Evolutionary conservation across 768 basidiomycete genomes (phyloP), one percentile per base, ranked within the genome.

Genomic region (Obba rivulosa): DNA sequence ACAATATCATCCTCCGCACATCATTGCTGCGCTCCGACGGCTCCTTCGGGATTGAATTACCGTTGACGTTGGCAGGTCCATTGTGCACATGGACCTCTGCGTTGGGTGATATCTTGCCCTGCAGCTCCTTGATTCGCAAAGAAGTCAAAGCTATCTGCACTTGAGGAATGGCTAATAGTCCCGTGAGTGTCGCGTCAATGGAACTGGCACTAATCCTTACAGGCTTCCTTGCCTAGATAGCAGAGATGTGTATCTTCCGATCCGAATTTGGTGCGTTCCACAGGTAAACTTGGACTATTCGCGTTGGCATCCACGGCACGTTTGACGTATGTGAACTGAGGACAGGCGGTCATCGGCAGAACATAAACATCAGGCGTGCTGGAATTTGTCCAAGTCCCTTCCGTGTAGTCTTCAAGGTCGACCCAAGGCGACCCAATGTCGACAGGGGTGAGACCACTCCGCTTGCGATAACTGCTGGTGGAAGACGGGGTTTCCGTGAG

Each of bases 221-320:
- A 79, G 16, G 78, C 74, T 65, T 85, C 80, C 56, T 79, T 76
- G 11, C 87, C 86, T 23, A 93, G 75, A 37, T 87, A 70, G 63
- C 92, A 97, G 0, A 74, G 71, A 62, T 98, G 94, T 2, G 90
- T 85, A 37, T 79, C 68, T 64, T 98, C 94, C 25, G 76, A 69
- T 1, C 93, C 94, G 61, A 98, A 98, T 66, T 93, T 95, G 57
- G 77, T 85, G 34, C 66, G 66, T 50, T 75, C 73, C 3, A 66
- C 62, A 23, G 72, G 67, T 35, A 67, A 69, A 10, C 66, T 65
- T 11, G 69, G 58, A n/a, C 66, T 58, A 13, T 70, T 68, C 3
- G 73, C 68, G 46, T 78, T 75, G 16, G 51, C 31, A 8, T 60
- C 56, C 14, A 52, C 49, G 2, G 55, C 42, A 35, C 77, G 77